Conservation (phyloP, 2,329 filamentous ascomycete species). For the Monosporascus sp. region DNA sequence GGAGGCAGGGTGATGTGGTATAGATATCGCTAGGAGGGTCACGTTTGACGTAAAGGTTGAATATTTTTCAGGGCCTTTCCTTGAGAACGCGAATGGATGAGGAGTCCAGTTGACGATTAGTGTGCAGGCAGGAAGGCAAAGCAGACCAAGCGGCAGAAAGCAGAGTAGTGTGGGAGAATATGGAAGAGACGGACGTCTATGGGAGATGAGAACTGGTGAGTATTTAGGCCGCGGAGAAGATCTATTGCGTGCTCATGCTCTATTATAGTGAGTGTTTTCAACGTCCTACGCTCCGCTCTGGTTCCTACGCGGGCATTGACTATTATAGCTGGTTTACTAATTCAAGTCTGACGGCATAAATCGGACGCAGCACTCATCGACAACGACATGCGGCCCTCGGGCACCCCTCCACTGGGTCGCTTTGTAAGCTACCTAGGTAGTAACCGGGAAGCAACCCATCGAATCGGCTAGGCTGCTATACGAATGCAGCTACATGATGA, state of each 20-base stretch:
- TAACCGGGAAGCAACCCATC: background rate
- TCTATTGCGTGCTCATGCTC: background rate
- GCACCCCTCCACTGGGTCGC: no score
- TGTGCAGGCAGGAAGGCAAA: background rate
- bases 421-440: no score
- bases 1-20: slow-evolving; percentile 2
- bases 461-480: background rate
- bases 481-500: background rate
- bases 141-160: background rate
- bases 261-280: background rate
- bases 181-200: background rate
- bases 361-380: background rate
- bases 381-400: no score
- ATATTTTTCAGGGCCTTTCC: background rate
- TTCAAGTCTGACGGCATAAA: background rate
- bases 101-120: background rate
- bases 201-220: background rate
- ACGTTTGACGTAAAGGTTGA: background rate
- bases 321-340: background rate
- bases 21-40: background rate
- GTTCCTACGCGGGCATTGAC: background rate
- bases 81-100: background rate
- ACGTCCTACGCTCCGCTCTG: background rate
- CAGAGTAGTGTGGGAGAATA: background rate
- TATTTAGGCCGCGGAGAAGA: background rate